Evolutionary conservation across 345 rosid genomes (phyloP), one percentile per base, ranked within the genome.

Genomic region (Syzygium aqueum): DNA sequence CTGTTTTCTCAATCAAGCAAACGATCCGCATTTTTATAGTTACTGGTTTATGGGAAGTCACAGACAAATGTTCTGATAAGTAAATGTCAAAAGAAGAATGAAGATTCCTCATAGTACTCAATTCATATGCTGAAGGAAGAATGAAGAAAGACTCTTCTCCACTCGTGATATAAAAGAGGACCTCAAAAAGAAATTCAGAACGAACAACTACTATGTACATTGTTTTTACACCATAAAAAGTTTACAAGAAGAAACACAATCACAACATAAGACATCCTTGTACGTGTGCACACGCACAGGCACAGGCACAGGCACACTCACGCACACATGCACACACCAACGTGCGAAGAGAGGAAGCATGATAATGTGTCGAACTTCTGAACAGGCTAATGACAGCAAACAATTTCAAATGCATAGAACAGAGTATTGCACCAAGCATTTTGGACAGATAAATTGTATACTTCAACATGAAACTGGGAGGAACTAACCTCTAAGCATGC

Each of bases 401-500:
- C 80, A 73, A 33, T 73, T 73, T 73, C 3, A 56, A 56, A 56
- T 56, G 49, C 80, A 73, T 37, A 73, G 49, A 73, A 73, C 49
- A 73, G 80, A 73, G 43, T 73, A 17, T 33, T 19, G 49, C 7
- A 73, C 9, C 80, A 73, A 73, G 80, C 80, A 37, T 37, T 22
- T 33, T 6, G 7, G 46, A 73, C 25, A 33, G 46, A 33, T 73
- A 17, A 73, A 73, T 30, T 73, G 49, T 5, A 40, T 37, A 73
- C 25, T 73, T 73, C 27, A 73, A 73, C 80, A 73, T 73, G 49
- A 40, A 22, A 33, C 43, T 37, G 80, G 80, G 49, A 73, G 25
- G 49, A 78, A 77, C 95, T 89, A 85, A 97, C 99, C 99, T 95
- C 99, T 88, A 97, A 94, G 95, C 99, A 97, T 51, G 95, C 92